Evolutionary conservation across 2,329 filamentous ascomycete species (phyloP).

Genomic region (Gaeumannomyces sp.): DNA sequence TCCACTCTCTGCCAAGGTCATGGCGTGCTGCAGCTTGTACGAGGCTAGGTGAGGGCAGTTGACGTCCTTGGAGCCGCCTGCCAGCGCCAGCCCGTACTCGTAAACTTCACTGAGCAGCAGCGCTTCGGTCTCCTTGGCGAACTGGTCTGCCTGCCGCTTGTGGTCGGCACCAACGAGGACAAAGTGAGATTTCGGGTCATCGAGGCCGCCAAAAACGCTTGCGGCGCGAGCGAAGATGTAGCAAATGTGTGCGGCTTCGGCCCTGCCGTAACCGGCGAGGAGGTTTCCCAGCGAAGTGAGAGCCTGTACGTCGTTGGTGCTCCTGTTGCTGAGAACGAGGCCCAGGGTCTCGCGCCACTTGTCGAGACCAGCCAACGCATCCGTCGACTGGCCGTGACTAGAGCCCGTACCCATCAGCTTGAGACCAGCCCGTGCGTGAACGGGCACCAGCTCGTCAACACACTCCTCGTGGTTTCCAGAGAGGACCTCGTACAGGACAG

Average conservation of each 20-base stretch:
- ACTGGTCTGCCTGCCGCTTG: slow-evolving; percentile 60
- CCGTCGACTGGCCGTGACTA: slow-evolving; percentile 51
- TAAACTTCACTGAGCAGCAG: slow-evolving; percentile 95
- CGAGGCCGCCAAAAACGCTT: slow-evolving; percentile 71
- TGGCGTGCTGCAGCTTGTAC: slow-evolving; percentile 88
- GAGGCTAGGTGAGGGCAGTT: slow-evolving; percentile 75
- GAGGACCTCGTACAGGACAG: slow-evolving; percentile 87
- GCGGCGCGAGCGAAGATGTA: slow-evolving; percentile 75
- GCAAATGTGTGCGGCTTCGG: slow-evolving; percentile 90
- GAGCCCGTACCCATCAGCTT: slow-evolving; percentile 78
- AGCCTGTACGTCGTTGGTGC: slow-evolving; percentile 68
- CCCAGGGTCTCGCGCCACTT: slow-evolving; percentile 90
- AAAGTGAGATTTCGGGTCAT: slow-evolving; percentile 73
- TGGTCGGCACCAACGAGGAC: slow-evolving; percentile 79
- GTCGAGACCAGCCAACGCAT: slow-evolving; percentile 77
- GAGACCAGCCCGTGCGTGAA: slow-evolving; percentile 84
- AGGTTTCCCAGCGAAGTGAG: slow-evolving; percentile 76
- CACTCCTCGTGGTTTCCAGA: slow-evolving; percentile 93
- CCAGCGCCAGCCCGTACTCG: slow-evolving; percentile 78
- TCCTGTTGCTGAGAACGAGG: slow-evolving; percentile 83
- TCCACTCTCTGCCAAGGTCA: slow-evolving; percentile 77
- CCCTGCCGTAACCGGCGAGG: slow-evolving; percentile 75
- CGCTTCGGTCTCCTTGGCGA: slow-evolving; percentile 74
- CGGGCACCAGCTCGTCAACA: slow-evolving; percentile 89
- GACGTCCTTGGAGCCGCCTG: slow-evolving; percentile 48